A percentile compares a stretch with the other conserved stretches of the same genome.
Conservation (phyloP, 805 yeast genomes). For the Candida jianshihensis region DNA sequence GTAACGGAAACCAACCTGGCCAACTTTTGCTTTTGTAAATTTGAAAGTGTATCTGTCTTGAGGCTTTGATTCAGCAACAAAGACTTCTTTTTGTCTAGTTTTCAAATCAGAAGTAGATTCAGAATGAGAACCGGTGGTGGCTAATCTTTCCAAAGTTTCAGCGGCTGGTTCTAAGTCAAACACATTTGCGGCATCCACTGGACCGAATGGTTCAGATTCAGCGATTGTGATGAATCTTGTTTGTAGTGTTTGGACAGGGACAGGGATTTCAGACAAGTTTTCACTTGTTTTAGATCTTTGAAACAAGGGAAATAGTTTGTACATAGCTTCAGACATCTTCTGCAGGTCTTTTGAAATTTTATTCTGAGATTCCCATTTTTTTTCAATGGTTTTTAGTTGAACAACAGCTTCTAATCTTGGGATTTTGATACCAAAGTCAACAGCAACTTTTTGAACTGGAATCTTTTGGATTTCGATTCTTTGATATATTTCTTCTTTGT, state of each 20-base stretch:
- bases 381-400: conserved; percentile 59
- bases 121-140: conserved; percentile 48
- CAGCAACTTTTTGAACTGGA: conserved; percentile 68
- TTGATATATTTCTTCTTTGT: conserved; percentile 53
- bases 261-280: conserved; percentile 89
- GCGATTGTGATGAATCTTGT: conserved; percentile 85
- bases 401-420: conserved; percentile 88
- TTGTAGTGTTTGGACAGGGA: conserved; percentile 72
- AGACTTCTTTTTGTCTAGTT: conserved; percentile 28
- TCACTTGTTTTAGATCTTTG: conserved; percentile 44
- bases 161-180: conserved; percentile 86
- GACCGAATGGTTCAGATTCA: conserved; percentile 93
- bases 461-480: conserved; percentile 47
- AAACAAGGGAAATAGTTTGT: conserved; percentile 76
- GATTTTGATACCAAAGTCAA: conserved; percentile 70
- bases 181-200: conserved; percentile 86
- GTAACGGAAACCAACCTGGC: conserved; percentile 84
- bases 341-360: conserved; percentile 48
- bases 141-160: conserved; percentile 61
- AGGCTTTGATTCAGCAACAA: conserved; percentile 36
- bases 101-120: conserved; percentile 23
- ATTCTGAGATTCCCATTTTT: conserved; percentile 47
- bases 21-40: conserved; percentile 73
- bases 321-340: conserved; percentile 55
- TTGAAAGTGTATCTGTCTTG: conserved; percentile 62